Evolutionary conservation across 2,329 filamentous ascomycete species (phyloP), one percentile per base, ranked within the genome.

Genomic region (Plectosphaerella cucumerina): DNA sequence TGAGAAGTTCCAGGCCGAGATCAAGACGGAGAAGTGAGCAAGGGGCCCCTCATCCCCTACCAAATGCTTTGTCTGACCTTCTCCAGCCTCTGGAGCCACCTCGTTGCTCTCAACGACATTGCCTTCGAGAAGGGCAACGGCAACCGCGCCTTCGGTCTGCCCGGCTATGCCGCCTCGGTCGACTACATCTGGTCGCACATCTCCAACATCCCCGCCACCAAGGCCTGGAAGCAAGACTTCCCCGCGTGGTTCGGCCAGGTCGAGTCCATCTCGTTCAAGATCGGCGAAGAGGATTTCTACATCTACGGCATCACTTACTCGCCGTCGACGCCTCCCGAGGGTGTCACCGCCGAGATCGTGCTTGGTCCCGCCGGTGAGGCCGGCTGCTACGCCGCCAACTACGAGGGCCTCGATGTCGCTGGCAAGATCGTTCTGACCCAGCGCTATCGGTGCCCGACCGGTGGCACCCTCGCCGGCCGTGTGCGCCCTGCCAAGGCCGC

Each of bases 131-230:
- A 79, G 56, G 74, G 75, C 1, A 23, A 39, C 37, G 76, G 76
- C 6, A 80, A 80, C 62, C 69, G 76, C 48, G 76, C 76, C n/a
- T 78, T 78, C 54, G 76, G 76, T 18, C 67, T 75, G 4, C 72
- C 75, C 1, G 76, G 76, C 5, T 78, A 74, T 56, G 68, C 65
- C 26, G 74, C 75, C 6, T 77, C 74, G 0, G 72, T 76, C 23
- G 71, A 78, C 47, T 78, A 75, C 57, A 69, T 80, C 56, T 70
- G 71, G 47, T 69, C 67, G n/a, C 68, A 70, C 31, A 66, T 76
- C 8, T 68, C 69, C 26, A 69, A 71, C n/a, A 65, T 70, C 11
- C 55, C 67, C 20, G 62, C 58, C 23, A 62, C 64, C 8, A 63
- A 62, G 21, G 64, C 63, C 21, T 79, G 74, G 71, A 72, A 70